Conservation (phyloP, 805 yeast species). For the Myxozyma sirexii region DNA sequence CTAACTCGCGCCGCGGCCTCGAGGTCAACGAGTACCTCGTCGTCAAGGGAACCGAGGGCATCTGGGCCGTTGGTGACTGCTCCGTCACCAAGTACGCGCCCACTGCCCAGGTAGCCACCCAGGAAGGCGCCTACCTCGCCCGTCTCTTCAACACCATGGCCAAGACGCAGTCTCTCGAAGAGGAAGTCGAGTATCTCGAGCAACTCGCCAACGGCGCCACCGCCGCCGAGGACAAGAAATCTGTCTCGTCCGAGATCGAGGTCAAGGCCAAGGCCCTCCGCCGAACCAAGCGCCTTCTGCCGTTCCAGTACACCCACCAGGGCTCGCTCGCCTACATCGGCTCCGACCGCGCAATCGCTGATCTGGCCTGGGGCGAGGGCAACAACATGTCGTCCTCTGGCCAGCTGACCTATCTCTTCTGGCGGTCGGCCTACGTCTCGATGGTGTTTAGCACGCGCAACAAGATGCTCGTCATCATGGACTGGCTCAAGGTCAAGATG, state of each 20-base stretch:
- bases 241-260: slow-evolving; percentile 52
- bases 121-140: slow-evolving; percentile 85
- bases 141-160: slow-evolving; percentile 54
- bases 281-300: slow-evolving; percentile 45
- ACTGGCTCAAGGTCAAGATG: slow-evolving; percentile 84
- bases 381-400: slow-evolving; percentile 83
- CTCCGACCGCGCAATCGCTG: slow-evolving; percentile 88
- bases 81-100: slow-evolving; percentile 88
- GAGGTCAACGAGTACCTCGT: slow-evolving; percentile 79
- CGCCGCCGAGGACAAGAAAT: slow-evolving; percentile 41
- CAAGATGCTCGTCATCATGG: slow-evolving; percentile 80
- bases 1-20: slow-evolving; percentile 87
- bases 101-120: slow-evolving; percentile 97
- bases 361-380: slow-evolving; percentile 66
- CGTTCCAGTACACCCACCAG: slow-evolving; percentile 81
- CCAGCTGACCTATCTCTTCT: slow-evolving; percentile 81
- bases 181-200: slow-evolving; percentile 47
- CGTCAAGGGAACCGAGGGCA: slow-evolving; percentile 78
- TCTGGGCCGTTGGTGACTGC: slow-evolving; percentile 94
- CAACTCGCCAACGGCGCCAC: slow-evolving; percentile 41
- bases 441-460: slow-evolving; percentile 91
- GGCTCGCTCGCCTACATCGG: slow-evolving; percentile 96
- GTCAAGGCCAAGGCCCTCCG: slow-evolving; percentile 48
- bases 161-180: slow-evolving; percentile 41
- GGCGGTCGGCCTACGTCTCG: slow-evolving; percentile 92